These are phyloP conservation scores for Pleurotus tuoliensis DNA, from an alignment of 768 basidiomycete species.

Conservation along the genomic window DNA sequence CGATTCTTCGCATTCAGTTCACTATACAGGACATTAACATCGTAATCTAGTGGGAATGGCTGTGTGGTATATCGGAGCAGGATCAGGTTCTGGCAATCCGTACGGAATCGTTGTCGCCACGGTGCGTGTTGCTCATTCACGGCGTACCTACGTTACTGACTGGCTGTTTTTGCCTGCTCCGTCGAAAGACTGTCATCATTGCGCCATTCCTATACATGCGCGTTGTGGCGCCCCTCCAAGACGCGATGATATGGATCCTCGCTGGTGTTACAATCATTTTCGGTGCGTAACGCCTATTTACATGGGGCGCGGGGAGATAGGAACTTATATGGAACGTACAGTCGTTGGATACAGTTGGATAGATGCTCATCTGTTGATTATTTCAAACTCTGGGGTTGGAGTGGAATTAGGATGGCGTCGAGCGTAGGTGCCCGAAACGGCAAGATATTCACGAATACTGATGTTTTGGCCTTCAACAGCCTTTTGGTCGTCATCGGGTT, in stretches of 20 bases:
- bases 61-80: slow-evolving; percentile 28
- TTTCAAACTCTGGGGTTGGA: slow-evolving; percentile 48
- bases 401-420: slow-evolving; percentile 44
- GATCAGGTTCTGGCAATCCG: slow-evolving; percentile 43
- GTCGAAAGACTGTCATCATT: slow-evolving; percentile 32
- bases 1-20: no score
- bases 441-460: background rate
- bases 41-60: background rate
- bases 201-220: slow-evolving; percentile 47
- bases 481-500: slow-evolving; percentile 43
- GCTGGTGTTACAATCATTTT: slow-evolving; percentile 26
- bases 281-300: background rate
- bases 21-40: background rate
- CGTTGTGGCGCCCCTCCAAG: slow-evolving; percentile 39
- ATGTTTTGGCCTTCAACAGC: slow-evolving; percentile 14
- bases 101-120: slow-evolving; percentile 49
- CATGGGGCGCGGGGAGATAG: background rate
- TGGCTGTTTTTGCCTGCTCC: no score
- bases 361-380: slow-evolving; percentile 42
- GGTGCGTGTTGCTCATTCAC: background rate
- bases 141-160: background rate
- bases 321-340: slow-evolving; percentile 31
- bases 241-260: slow-evolving; percentile 33
- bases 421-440: background rate
- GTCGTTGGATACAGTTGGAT: slow-evolving; percentile 55